Evolutionary conservation across 2,329 filamentous ascomycete species (phyloP).

Genomic region (Aureobasidium sp.): DNA sequence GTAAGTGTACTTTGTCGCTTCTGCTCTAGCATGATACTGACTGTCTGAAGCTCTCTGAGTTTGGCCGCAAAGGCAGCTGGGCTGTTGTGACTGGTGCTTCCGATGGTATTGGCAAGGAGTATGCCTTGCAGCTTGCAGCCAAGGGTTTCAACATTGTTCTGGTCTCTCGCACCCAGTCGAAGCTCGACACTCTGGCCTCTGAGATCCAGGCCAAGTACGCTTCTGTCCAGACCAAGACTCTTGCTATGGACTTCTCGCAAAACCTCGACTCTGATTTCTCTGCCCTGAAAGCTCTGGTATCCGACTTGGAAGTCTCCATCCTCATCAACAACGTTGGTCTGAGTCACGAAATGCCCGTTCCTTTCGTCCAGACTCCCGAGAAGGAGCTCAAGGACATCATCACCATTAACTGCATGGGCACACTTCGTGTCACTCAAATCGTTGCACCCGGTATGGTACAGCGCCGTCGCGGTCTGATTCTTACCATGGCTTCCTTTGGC

Average conservation of each 20-base stretch:
- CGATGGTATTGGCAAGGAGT: conserved; percentile 96
- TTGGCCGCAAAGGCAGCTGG: conserved; percentile 88
- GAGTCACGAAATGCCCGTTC: conserved; percentile 86
- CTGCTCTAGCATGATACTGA: conserved; percentile 8
- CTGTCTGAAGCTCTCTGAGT: conserved; percentile 65
- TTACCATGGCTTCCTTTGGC: conserved; percentile 96
- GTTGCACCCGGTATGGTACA: conserved; percentile 77
- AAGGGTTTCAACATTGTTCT: conserved; percentile 94
- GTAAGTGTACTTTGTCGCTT: conserved; percentile 27
- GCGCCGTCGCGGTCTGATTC: conserved; percentile 77
- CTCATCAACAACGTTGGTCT: conserved; percentile 96
- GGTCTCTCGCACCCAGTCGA: conserved; percentile 89
- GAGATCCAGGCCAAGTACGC: conserved; percentile 68
- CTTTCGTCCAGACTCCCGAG: conserved; percentile 72
- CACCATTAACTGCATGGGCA: conserved; percentile 89
- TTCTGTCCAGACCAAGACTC: conserved; percentile 62
- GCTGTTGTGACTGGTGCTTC: conserved; percentile 91
- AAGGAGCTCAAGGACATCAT: conserved; percentile 84
- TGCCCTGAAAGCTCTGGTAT: conserved; percentile 59
- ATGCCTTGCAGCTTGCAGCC: conserved; percentile 76
- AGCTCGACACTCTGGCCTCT: conserved; percentile 68
- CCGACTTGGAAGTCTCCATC: conserved; percentile 73
- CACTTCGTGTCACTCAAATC: conserved; percentile 78
- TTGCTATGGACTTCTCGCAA: conserved; percentile 87
- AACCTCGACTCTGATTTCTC: conserved; percentile 76